Evolutionary conservation across 495 filamentous ascomycete species (phyloP).

Genomic region (Hypoxylon rickii): DNA sequence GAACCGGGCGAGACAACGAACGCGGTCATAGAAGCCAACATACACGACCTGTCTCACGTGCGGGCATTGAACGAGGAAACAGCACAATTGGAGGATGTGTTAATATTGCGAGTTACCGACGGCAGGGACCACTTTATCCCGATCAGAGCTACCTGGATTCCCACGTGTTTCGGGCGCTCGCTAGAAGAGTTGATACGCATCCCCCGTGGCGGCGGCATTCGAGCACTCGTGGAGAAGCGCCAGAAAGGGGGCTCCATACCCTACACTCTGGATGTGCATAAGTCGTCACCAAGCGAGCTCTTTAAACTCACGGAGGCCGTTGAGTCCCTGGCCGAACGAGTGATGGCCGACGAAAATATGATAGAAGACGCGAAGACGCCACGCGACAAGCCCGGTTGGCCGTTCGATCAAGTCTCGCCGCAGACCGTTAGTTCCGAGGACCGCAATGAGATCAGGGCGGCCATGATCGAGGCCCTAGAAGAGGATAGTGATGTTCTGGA

Average conservation of each 20-base stretch:
- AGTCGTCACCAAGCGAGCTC: conserved; percentile 73
- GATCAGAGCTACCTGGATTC: conserved; percentile 75
- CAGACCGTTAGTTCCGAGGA: conserved; percentile 33
- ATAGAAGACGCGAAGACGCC: conserved; percentile 64
- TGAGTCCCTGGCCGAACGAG: conserved; percentile 73
- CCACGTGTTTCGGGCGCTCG: conserved; percentile 80
- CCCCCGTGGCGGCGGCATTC: conserved; percentile 72
- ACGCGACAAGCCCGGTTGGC: conserved; percentile 67
- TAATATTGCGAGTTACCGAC: conserved; percentile 82
- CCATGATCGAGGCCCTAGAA: conserved; percentile 71
- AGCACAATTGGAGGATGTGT: conserved; percentile 74
- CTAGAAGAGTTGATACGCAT: conserved; percentile 83
- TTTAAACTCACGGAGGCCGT: conserved; percentile 86
- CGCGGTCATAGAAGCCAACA: conserved; percentile 64
- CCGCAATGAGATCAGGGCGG: conserved; percentile 37
- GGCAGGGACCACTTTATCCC: conserved; percentile 93
- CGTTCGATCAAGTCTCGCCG: conserved; percentile 62
- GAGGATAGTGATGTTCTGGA: conserved; percentile 60
- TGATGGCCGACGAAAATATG: conserved; percentile 84
- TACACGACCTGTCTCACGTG: conserved; percentile 67
- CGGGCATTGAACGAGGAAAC: conserved; percentile 71
- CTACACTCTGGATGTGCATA: conserved; percentile 50
- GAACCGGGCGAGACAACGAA: conserved; percentile 79
- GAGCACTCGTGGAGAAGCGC: conserved; percentile 45
- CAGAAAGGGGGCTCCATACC: conserved; percentile 45